Percentiles rank a stretch among this genome's conserved stretches.
These are phyloP conservation scores for Pneumocystis carinii DNA, from an alignment of 1,139 yeast species.

Conservation along the genomic window DNA sequence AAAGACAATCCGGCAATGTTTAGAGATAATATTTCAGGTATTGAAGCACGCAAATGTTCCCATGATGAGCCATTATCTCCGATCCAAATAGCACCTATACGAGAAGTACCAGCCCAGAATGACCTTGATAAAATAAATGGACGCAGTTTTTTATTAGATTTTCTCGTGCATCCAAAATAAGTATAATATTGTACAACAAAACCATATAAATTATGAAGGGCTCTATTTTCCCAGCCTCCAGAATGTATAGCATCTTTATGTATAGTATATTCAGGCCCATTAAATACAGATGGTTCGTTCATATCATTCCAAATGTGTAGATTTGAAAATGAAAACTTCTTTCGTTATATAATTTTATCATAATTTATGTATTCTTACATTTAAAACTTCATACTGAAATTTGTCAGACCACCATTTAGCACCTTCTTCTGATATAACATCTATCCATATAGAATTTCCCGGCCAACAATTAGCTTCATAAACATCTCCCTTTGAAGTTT, in stretches of 20 bases:
- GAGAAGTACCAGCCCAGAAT: constrained; percentile 79
- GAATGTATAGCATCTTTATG: constrained; percentile 67
- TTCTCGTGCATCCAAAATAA: constrained; percentile 41
- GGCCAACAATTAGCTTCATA: constrained; percentile 96
- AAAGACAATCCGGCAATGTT: constrained; percentile 83
- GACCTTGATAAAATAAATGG: constrained; percentile 87
- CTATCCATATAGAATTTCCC: constrained; percentile 90
- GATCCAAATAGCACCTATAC: constrained; percentile 91
- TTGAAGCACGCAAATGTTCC: constrained; percentile 66
- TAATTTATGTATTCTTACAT: constrained; percentile 11
- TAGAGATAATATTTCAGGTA: constrained; percentile 75
- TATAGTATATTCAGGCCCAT: constrained; percentile 85
- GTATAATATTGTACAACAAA: constrained; percentile 69
- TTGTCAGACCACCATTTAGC: constrained; percentile 39
- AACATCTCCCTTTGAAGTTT: constrained; percentile 34
- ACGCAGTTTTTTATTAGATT: constrained; percentile 40
- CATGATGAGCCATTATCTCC: constrained; percentile 92
- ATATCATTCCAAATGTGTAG: constrained; percentile 91
- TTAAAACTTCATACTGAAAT: constrained; percentile 26
- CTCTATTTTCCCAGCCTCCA: constrained; percentile 80
- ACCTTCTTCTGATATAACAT: constrained; percentile 54
- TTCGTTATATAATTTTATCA: constrained; percentile 15
- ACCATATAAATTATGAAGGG: constrained; percentile 77
- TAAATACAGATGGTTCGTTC: constrained; percentile 93
- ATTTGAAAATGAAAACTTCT: constrained; percentile 42